Percentiles rank a stretch among this genome's conserved stretches.
Conservation (phyloP, 2,329 filamentous ascomycete genomes). For the Phaeosphaeria sp. region DNA sequence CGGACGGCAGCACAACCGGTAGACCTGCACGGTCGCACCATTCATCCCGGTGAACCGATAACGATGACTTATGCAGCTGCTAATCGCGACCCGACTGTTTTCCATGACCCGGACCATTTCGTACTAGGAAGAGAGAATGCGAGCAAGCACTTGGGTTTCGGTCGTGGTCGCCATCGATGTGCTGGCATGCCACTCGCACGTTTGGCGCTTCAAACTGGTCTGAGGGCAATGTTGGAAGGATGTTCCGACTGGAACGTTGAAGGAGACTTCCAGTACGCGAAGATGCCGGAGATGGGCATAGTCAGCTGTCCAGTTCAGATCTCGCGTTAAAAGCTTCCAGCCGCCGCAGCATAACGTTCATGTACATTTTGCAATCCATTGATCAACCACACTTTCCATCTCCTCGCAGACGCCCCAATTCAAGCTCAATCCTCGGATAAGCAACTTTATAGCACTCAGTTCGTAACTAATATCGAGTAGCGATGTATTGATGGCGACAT, state of each 20-base stretch:
- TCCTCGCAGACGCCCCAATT: background rate
- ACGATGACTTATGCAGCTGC: slow-evolving; percentile 1
- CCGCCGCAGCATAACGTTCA: background rate
- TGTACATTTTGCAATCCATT: slow-evolving; percentile 1
- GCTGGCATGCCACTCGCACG: background rate
- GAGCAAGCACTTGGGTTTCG: background rate
- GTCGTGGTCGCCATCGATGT: background rate
- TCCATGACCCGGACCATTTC: background rate
- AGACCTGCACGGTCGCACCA: background rate
- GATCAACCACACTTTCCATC: background rate
- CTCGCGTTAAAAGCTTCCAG: background rate
- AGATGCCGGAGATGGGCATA: slow-evolving; percentile 1
- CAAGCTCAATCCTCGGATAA: background rate
- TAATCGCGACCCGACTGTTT: background rate
- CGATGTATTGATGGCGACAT: background rate
- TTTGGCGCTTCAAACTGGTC: background rate
- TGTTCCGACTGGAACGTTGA: background rate
- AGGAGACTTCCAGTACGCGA: background rate
- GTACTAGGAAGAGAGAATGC: background rate
- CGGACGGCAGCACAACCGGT: background rate
- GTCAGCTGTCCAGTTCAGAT: background rate
- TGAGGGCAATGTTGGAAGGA: background rate
- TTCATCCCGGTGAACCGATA: background rate
- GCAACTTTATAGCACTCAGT: background rate
- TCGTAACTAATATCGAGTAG: background rate